phyloP scores from a whole-genome alignment of 1,284 basidiomycete species.

The Microbotryum lychnidis-dioicae region DNA sequence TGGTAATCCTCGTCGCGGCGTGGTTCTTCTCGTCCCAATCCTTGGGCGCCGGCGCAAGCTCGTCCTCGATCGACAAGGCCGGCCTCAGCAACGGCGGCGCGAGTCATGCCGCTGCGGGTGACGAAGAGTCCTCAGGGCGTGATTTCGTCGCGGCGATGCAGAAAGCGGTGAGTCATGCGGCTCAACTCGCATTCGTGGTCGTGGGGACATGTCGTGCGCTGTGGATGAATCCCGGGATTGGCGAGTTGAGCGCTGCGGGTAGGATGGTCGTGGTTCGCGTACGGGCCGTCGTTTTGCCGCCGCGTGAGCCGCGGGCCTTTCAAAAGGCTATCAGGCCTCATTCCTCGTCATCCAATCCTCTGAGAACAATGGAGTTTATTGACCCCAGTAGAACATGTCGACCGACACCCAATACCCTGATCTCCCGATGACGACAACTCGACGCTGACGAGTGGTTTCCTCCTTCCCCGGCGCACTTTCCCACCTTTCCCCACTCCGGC shows the following conservation, averaged over 20 bases:
- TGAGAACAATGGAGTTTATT: background rate
- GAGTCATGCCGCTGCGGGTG: too few species aligned
- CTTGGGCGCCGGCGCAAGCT: too few species aligned
- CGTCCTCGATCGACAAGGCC: too few species aligned
- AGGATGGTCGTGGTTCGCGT: background rate
- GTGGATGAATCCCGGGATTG: background rate
- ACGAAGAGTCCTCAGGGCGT: conserved; percentile 46
- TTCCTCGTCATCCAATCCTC: background rate
- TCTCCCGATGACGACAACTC: background rate
- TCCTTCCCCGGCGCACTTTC: background rate
- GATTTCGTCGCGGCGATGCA: conserved; percentile 89
- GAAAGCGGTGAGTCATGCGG: conserved; percentile 57
- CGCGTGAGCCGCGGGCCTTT: background rate
- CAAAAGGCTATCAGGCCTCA: too few species aligned
- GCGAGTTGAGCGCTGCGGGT: background rate
- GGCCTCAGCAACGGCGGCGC: too few species aligned
- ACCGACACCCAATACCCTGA: background rate
- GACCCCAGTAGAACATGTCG: background rate
- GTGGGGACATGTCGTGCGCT: background rate
- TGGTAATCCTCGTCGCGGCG: too few species aligned
- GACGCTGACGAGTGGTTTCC: background rate
- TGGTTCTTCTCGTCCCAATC: too few species aligned
- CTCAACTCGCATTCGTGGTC: background rate
- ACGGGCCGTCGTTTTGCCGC: background rate
- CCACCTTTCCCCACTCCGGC: background rate